Percentiles rank a stretch among this genome's conserved stretches.
These are phyloP conservation scores for Macrolepiota albuminosa DNA, from an alignment of 768 basidiomycete species.

Conservation along the genomic window DNA sequence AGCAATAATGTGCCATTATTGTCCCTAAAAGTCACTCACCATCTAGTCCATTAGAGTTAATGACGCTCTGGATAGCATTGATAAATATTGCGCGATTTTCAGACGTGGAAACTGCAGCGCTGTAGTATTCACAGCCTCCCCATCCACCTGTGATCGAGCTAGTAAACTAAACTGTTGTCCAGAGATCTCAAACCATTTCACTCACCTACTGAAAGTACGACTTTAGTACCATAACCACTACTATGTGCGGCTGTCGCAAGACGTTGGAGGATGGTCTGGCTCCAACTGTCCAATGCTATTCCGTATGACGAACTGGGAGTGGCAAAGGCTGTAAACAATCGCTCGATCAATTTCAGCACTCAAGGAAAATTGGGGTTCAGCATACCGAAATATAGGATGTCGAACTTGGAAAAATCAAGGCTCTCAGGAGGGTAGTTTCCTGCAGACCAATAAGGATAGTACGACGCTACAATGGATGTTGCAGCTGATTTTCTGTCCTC, in stretches of 20 bases:
- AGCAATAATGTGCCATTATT: not conserved
- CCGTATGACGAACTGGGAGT: slow-evolving; percentile 54
- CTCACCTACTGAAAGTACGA: slow-evolving; percentile 60
- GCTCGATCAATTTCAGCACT: not conserved
- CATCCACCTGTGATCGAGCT: slow-evolving; percentile 48
- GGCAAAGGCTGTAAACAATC: slow-evolving; percentile 52
- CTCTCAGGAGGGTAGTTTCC: slow-evolving; percentile 46
- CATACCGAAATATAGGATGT: slow-evolving; percentile 61
- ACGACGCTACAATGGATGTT: slow-evolving; percentile 36
- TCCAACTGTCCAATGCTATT: slow-evolving; percentile 47
- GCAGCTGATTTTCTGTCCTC: slow-evolving; percentile 8
- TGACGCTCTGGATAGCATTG: slow-evolving; percentile 47
- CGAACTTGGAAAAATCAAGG: slow-evolving; percentile 61
- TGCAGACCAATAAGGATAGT: slow-evolving; percentile 50
- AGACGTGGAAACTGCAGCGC: slow-evolving; percentile 47
- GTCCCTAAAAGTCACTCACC: slow-evolving; percentile 27
- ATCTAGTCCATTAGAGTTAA: slow-evolving; percentile 58
- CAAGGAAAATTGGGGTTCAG: not conserved
- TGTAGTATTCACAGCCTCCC: slow-evolving; percentile 67
- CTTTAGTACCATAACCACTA: slow-evolving; percentile 54
- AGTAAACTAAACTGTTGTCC: not conserved
- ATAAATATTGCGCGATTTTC: slow-evolving; percentile 53
- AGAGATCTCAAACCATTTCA: slow-evolving; percentile 23
- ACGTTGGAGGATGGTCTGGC: slow-evolving; percentile 46
- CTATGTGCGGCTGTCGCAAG: slow-evolving; percentile 54